phyloP scores from a whole-genome alignment of 1,139 yeast genomes.

The Sugiyamaella novakii region DNA sequence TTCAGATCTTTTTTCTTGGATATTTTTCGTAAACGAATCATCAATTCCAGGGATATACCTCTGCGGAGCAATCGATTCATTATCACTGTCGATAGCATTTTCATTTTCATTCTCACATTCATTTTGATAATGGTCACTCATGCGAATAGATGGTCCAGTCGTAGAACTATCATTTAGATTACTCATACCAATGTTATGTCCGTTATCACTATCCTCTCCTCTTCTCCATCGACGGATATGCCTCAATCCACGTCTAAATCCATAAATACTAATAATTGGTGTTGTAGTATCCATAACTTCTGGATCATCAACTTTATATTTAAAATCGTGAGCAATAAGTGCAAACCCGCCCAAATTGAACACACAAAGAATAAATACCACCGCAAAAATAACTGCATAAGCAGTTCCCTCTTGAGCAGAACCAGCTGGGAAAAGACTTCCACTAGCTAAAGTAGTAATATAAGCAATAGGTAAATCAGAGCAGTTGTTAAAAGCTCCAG shows the following conservation, averaged over 20 bases:
- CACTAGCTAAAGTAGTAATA: slow-evolving; percentile 73
- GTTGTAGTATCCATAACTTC: slow-evolving; percentile 9
- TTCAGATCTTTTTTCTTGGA: background rate
- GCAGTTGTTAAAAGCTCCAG: slow-evolving; percentile 64
- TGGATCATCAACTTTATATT: slow-evolving; percentile 10
- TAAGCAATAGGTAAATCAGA: slow-evolving; percentile 91
- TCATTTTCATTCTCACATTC: slow-evolving; percentile 6
- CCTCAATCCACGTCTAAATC: slow-evolving; percentile 6
- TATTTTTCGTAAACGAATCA: too few relatives aligned
- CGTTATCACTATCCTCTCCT: background rate
- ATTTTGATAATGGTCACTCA: slow-evolving; percentile 1
- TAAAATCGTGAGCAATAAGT: slow-evolving; percentile 70
- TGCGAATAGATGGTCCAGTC: background rate
- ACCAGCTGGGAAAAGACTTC: slow-evolving; percentile 56
- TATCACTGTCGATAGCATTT: slow-evolving; percentile 13
- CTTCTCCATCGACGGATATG: slow-evolving; percentile 3
- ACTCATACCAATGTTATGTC: background rate
- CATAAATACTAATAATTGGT: slow-evolving; percentile 10
- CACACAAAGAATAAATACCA: slow-evolving; percentile 67
- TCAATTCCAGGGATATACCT: background rate
- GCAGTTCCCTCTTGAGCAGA: slow-evolving; percentile 83
- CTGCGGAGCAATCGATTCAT: slow-evolving; percentile 9
- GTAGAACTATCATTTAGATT: background rate
- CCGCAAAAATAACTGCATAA: slow-evolving; percentile 76
- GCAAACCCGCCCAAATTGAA: slow-evolving; percentile 78